Base-by-base conservation (phyloP, 768 basidiomycete genomes). In the Tephrocybe sp. region DNA sequence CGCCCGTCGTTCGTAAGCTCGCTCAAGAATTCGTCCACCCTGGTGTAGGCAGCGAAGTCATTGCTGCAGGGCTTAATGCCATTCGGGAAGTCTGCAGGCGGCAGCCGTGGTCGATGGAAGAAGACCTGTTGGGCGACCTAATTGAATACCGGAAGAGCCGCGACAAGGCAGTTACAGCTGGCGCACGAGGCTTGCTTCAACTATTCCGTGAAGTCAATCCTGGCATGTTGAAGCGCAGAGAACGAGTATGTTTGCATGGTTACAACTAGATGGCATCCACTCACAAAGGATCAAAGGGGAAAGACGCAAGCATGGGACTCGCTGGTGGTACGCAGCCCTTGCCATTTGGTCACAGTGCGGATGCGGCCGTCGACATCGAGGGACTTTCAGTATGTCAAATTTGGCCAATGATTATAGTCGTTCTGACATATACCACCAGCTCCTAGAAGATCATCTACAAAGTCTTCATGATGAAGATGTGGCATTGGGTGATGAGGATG, bases 51-150 rank as follows among this genome's bases (percentile, higher is more conserved):
- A 83, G 87, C 58, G 94, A 98, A 67, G 93, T 98, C 60, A 89
- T 98, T 53, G 86, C 95, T 1, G 97, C 96, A 0, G 97, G 97
- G n/a, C 72, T 99, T 55, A 99, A 99, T 66, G 82, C 92, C 13
- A 92, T 99, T 34, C 79, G 94, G 25, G 96, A 98, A 66, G 82
- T 99, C n/a, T 97, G 93, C 65, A 69, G 89, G 26, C 69, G 96
- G 31, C 97, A 99, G 64, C 92, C 96, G 4, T 95, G 93, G 92
- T 84, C 89, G 46, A 98, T 99, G 88, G 92, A 96, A 57, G 92
- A 92, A 57, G 96, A 98, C 60, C 68, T 98, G 21, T 73, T 99
- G 4, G 85, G 88, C 3, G 97, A 99, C 69, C 68, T 99, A 54
- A 81, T 98, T 44, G 95, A 93, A 68, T 99, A 99, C 66, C 78